phyloP scores from a whole-genome alignment of 2,329 filamentous ascomycete species.

The Thelonectria olida region DNA sequence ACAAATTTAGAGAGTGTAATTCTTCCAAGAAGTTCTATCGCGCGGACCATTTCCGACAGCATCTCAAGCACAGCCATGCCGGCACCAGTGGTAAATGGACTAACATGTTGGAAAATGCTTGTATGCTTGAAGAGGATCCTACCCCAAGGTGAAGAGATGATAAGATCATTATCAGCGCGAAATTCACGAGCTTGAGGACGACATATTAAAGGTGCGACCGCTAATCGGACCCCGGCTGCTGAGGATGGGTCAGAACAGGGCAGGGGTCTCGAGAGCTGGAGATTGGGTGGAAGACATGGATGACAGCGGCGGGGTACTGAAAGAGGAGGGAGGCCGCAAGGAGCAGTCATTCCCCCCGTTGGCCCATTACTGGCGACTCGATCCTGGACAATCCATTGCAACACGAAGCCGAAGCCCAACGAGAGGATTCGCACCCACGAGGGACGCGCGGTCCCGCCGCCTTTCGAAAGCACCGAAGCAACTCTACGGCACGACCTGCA shows the following conservation, averaged over 20 bases:
- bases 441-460: slow-evolving; percentile 6
- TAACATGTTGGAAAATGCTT: slow-evolving; percentile 95
- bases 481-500: slow-evolving; percentile 22
- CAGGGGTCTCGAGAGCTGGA: slow-evolving; percentile 30
- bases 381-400: slow-evolving; percentile 16
- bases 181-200: slow-evolving; percentile 1
- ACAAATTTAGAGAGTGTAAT: slow-evolving; percentile 99
- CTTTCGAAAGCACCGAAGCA: neutral
- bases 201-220: slow-evolving; percentile 10
- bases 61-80: slow-evolving; percentile 96
- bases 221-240: slow-evolving; percentile 22
- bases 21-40: slow-evolving; percentile 98
- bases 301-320: slow-evolving; percentile 32
- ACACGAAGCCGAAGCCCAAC: slow-evolving; percentile 1
- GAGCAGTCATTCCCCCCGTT: slow-evolving; percentile 20
- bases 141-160: slow-evolving; percentile 41
- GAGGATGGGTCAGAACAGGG: slow-evolving; percentile 21
- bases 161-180: neutral
- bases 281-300: slow-evolving; percentile 28
- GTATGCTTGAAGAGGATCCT: slow-evolving; percentile 86
- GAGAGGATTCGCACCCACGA: neutral
- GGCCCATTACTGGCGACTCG: slow-evolving; percentile 20
- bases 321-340: slow-evolving; percentile 20
- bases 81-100: slow-evolving; percentile 99
- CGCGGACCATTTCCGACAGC: slow-evolving; percentile 97